phyloP scores from a whole-genome alignment of 805 yeast species.

The Candida insectorum region DNA sequence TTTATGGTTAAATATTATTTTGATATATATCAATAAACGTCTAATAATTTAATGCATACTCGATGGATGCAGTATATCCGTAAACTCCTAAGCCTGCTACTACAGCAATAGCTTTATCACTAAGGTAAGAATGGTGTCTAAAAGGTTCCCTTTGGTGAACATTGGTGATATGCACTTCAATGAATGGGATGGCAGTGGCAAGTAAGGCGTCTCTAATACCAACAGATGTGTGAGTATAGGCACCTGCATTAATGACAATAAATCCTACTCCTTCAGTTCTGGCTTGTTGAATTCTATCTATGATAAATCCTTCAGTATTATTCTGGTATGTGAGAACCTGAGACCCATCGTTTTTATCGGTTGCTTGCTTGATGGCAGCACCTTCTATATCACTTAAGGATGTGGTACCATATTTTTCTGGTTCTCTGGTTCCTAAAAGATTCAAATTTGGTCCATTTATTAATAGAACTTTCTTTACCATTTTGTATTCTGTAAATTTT shows the following conservation, averaged over 20 bases:
- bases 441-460: constrained; percentile 51
- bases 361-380: constrained; percentile 33
- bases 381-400: constrained; percentile 41
- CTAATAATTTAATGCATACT: constrained; percentile 37
- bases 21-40: background rate
- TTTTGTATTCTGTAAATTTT: too few relatives aligned
- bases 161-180: constrained; percentile 50
- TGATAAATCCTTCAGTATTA: constrained; percentile 45
- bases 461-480: constrained; percentile 42
- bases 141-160: constrained; percentile 50
- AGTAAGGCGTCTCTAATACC: constrained; percentile 49
- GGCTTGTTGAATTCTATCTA: constrained; percentile 48
- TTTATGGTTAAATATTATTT: constrained; percentile 48
- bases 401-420: constrained; percentile 49
- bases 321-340: constrained; percentile 35
- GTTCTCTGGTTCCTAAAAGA: constrained; percentile 47
- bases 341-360: constrained; percentile 26
- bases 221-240: constrained; percentile 50
- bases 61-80: constrained; percentile 40
- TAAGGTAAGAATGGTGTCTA: constrained; percentile 47
- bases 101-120: constrained; percentile 48
- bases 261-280: constrained; percentile 40
- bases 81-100: constrained; percentile 41
- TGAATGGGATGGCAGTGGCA: constrained; percentile 47
- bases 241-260: constrained; percentile 50